Percentiles rank a stretch among this genome's conserved stretches.
Evolutionary conservation across 2,329 filamentous ascomycete species (phyloP).

Genomic region (Bipolaris zeicola): DNA sequence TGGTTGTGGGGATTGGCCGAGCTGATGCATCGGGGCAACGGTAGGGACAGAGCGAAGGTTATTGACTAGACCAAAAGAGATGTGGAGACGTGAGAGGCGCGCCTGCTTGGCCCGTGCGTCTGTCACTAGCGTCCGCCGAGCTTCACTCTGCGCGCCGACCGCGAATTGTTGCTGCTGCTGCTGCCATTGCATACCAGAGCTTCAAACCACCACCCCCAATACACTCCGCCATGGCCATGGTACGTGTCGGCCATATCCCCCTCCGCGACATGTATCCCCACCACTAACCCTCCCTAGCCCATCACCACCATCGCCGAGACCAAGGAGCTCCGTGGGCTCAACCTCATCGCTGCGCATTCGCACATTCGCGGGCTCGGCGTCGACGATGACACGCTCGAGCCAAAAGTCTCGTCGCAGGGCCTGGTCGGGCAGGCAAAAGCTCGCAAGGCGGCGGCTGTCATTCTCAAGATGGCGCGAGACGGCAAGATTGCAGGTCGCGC

Average conservation of each 20-base stretch:
- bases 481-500: constrained; percentile 97
- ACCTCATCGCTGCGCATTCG: constrained; percentile 97
- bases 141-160: constrained; percentile 20
- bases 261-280: not conserved
- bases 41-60: too few relatives aligned
- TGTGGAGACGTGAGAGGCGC: not conserved
- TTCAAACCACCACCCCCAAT: constrained; percentile 3
- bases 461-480: constrained; percentile 98
- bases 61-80: too few relatives aligned
- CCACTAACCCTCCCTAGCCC: constrained; percentile 35
- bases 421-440: constrained; percentile 96
- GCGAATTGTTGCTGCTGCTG: constrained; percentile 27
- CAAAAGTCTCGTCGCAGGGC: constrained; percentile 83
- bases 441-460: constrained; percentile 92
- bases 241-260: constrained; percentile 20
- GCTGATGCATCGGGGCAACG: too few relatives aligned
- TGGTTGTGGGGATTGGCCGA: too few relatives aligned
- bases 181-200: constrained; percentile 7
- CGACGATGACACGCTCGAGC: constrained; percentile 87
- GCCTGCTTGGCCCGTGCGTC: constrained; percentile 10
- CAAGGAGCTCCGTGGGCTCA: constrained; percentile 94
- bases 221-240: constrained; percentile 39
- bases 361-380: constrained; percentile 96
- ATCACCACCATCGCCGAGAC: constrained; percentile 89
- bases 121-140: constrained; percentile 3